Conservation (phyloP, 139 green algal genomes). For the Nannochloris sp. region DNA sequence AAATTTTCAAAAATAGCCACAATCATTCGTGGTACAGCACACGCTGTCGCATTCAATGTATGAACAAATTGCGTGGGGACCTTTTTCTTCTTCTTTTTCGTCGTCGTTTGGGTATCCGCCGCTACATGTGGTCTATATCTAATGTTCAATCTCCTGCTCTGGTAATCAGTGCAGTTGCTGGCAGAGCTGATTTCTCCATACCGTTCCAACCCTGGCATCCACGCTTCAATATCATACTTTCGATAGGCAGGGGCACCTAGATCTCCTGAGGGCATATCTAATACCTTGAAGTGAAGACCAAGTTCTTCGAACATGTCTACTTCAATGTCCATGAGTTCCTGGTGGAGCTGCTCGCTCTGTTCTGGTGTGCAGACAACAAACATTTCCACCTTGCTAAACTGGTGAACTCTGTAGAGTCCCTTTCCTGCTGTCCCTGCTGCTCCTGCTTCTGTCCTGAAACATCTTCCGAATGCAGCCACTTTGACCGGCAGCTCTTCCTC, state of each 20-base stretch:
- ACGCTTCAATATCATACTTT: constrained; percentile 97
- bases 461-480: constrained; percentile 86
- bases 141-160: constrained; percentile 78
- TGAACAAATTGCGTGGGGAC: constrained; percentile 78
- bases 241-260: constrained; percentile 92
- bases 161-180: constrained; percentile 99
- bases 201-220: constrained; percentile 91
- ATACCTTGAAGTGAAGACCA: constrained; percentile 92
- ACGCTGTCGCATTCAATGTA: constrained; percentile 96
- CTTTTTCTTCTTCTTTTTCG: constrained; percentile 40
- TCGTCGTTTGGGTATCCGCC: constrained; percentile 1
- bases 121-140: constrained; percentile 36
- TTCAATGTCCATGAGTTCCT: constrained; percentile 77
- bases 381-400: constrained; percentile 99
- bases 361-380: constrained; percentile 87
- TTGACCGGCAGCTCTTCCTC: constrained; percentile 79
- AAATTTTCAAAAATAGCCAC: constrained; percentile 96
- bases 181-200: constrained; percentile 94
- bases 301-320: constrained; percentile 81
- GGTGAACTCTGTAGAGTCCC: constrained; percentile 95
- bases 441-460: constrained; percentile 95
- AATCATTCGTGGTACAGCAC: constrained; percentile 93
- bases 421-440: constrained; percentile 65
- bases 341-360: constrained; percentile 79
- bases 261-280: constrained; percentile 95